Conservation (phyloP, 345 rosid genomes). For the Syzygium grande region DNA sequence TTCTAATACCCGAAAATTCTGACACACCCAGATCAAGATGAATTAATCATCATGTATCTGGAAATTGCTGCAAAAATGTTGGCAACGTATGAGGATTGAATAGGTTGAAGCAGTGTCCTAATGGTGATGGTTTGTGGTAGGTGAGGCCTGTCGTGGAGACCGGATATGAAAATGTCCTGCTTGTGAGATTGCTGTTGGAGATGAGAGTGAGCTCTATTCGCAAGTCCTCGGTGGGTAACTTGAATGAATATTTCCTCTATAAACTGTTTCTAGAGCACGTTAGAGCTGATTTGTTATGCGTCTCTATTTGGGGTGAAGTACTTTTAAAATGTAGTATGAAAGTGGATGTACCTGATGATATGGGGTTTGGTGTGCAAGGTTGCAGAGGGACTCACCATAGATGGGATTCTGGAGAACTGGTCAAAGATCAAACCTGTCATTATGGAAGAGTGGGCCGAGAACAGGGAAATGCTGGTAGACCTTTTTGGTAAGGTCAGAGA, state of each 20-base stretch:
- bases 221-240: conserved; percentile 61
- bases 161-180: conserved; percentile 79
- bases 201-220: conserved; percentile 50
- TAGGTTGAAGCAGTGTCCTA: background rate
- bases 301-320: background rate
- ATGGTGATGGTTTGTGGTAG: conserved; percentile 18
- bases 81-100: background rate
- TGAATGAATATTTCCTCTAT: background rate
- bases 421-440: conserved; percentile 66
- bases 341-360: conserved; percentile 6
- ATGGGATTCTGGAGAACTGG: conserved; percentile 70
- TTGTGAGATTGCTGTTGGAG: conserved; percentile 76
- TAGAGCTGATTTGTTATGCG: background rate
- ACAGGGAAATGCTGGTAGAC: conserved; percentile 51
- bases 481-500: conserved; percentile 89
- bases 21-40: background rate
- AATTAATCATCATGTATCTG: background rate
- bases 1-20: background rate
- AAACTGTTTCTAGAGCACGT: no score
- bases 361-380: conserved; percentile 38
- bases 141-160: conserved; percentile 97
- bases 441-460: conserved; percentile 78
- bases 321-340: background rate
- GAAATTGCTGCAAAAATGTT: background rate
- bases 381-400: conserved; percentile 63